A percentile compares a stretch with the other conserved stretches of the same genome.
Conservation (phyloP, 371 early-diverging fungal species). For the Mucor piriformis region DNA sequence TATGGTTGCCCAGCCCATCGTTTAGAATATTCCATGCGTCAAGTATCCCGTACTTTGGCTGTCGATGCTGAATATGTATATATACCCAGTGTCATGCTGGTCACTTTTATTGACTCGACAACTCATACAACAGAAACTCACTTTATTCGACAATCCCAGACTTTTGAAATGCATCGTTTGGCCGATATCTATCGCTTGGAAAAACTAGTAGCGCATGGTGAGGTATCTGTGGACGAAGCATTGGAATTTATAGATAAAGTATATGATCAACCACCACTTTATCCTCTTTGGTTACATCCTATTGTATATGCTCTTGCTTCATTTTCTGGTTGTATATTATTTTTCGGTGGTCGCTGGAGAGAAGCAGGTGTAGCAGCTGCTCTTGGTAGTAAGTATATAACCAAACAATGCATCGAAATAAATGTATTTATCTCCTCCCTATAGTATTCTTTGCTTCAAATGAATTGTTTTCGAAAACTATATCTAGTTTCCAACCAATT, state of each 20-base stretch:
- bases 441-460: slow-evolving; percentile 44
- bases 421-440: no score
- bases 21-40: slow-evolving; percentile 57
- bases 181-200: slow-evolving; percentile 63
- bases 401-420: no score
- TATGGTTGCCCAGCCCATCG: slow-evolving; percentile 68
- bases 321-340: slow-evolving; percentile 53
- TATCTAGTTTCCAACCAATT: slow-evolving; percentile 51
- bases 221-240: slow-evolving; percentile 58
- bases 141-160: slow-evolving; percentile 59
- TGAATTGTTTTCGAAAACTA: slow-evolving; percentile 43
- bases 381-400: slow-evolving; percentile 38
- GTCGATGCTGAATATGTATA: slow-evolving; percentile 72
- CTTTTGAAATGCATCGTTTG: slow-evolving; percentile 74
- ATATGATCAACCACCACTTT: slow-evolving; percentile 42
- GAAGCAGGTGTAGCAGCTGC: slow-evolving; percentile 48
- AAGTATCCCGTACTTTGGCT: slow-evolving; percentile 57
- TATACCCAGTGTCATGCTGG: slow-evolving; percentile 73
- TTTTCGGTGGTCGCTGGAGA: slow-evolving; percentile 47
- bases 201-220: slow-evolving; percentile 51
- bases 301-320: slow-evolving; percentile 53
- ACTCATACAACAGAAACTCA: slow-evolving; percentile 82
- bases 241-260: slow-evolving; percentile 54
- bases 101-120: slow-evolving; percentile 73
- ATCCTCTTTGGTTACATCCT: slow-evolving; percentile 56